These are phyloP conservation scores for Aspergillus alliaceus DNA, from an alignment of 2,329 filamentous ascomycete genomes.

Conservation along the genomic window DNA sequence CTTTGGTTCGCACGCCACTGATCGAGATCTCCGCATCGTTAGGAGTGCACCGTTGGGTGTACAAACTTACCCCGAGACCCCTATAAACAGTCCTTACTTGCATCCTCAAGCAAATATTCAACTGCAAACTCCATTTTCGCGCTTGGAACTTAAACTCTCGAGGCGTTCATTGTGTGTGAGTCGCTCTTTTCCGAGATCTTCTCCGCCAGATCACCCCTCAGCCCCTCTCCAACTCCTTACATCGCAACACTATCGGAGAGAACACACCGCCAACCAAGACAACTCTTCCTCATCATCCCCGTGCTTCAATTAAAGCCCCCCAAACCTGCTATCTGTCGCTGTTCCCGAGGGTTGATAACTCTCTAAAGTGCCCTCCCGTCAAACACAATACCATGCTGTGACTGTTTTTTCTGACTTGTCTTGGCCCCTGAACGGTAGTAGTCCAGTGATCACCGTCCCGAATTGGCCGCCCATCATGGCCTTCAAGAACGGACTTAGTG, in stretches of 20 bases:
- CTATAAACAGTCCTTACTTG: constrained; percentile 24
- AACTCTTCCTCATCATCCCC: constrained; percentile 8
- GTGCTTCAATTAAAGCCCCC: constrained; percentile 16
- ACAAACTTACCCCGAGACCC: constrained; percentile 8
- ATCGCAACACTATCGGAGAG: constrained; percentile 23
- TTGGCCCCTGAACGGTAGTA: constrained; percentile 26
- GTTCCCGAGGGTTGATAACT: constrained; percentile 9
- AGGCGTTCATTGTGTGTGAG: constrained; percentile 43
- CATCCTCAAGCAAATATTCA: constrained; percentile 4
- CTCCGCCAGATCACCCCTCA: constrained; percentile 35
- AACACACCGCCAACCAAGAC: constrained; percentile 34
- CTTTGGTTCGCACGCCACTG: constrained; percentile 27
- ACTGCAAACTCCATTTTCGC: constrained; percentile 9
- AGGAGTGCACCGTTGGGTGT: constrained; percentile 18
- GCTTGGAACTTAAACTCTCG: constrained; percentile 26
- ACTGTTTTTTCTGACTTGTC: constrained; percentile 24
- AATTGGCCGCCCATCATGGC: constrained; percentile 54
- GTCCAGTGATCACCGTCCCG: constrained; percentile 29
- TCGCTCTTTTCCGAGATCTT: constrained; percentile 29
- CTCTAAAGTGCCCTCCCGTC: constrained; percentile 8
- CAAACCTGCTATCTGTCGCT: constrained; percentile 15
- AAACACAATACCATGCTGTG: constrained; percentile 15
- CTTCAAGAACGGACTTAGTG: constrained; percentile 62
- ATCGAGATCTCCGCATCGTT: constrained; percentile 35
- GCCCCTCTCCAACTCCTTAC: constrained; percentile 39